phyloP scores from a whole-genome alignment of 352 stramenopile species.

The Globisporangium lucens region DNA sequence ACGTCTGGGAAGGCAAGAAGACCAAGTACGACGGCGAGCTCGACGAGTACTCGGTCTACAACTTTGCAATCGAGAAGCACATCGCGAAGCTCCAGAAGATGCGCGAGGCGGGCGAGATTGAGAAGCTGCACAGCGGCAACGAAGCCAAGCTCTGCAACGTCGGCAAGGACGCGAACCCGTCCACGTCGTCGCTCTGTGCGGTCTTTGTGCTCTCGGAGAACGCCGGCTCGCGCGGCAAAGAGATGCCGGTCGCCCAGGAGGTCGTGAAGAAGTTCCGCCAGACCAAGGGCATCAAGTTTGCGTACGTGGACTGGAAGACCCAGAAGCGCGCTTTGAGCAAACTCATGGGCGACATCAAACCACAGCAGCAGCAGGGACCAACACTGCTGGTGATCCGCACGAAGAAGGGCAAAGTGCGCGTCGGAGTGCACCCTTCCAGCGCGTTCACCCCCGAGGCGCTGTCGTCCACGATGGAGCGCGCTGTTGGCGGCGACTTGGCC shows the following conservation, averaged over 20 bases:
- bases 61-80: conserved; percentile 83
- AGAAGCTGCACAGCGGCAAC: conserved; percentile 72
- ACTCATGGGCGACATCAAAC: conserved; percentile 25
- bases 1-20: conserved; percentile 61
- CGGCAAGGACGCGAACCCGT: conserved; percentile 52
- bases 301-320: conserved; percentile 72
- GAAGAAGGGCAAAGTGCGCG: conserved; percentile 62
- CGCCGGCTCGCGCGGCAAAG: conserved; percentile 28
- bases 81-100: conserved; percentile 62
- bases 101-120: conserved; percentile 61
- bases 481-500: conserved; percentile 61
- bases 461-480: conserved; percentile 66
- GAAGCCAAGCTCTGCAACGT: conserved; percentile 77
- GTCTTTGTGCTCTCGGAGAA: conserved; percentile 71
- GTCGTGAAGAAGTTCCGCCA: conserved; percentile 67
- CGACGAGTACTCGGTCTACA: conserved; percentile 80
- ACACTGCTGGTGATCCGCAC: conserved; percentile 62
- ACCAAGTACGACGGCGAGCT: conserved; percentile 56
- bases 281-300: conserved; percentile 55
- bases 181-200: conserved; percentile 52
- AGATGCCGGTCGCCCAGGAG: conserved; percentile 55
- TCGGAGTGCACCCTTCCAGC: conserved; percentile 32
- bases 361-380: conserved; percentile 25
- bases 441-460: conserved; percentile 52
- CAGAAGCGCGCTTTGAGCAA: conserved; percentile 54